Conservation (phyloP, 768 basidiomycete species). For the Podaxis mareebaensis region DNA sequence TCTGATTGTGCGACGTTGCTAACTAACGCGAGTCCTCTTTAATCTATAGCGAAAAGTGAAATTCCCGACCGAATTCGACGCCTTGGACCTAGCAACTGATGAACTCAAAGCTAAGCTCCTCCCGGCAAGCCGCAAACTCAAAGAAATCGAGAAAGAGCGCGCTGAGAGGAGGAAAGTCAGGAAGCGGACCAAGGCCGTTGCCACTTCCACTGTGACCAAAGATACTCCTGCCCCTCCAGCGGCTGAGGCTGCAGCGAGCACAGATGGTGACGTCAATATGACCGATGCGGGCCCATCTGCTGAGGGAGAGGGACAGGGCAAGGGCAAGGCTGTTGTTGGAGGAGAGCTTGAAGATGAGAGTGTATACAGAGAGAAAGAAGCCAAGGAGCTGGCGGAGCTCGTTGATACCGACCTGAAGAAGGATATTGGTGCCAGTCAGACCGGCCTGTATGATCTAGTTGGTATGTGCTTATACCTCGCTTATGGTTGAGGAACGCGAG, state of each 20-base stretch:
- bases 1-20: background rate
- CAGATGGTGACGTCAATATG: conserved; percentile 16
- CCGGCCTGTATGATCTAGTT: conserved; percentile 88
- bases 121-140: conserved; percentile 70
- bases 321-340: conserved; percentile 30
- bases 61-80: conserved; percentile 88
- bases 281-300: conserved; percentile 23
- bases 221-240: conserved; percentile 25
- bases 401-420: conserved; percentile 61
- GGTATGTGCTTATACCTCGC: conserved; percentile 52
- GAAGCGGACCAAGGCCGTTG: conserved; percentile 62
- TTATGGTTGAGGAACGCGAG: background rate
- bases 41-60: conserved; percentile 78
- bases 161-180: conserved; percentile 80
- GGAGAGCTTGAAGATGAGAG: conserved; percentile 67
- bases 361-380: conserved; percentile 64
- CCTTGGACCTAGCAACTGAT: conserved; percentile 76
- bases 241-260: conserved; percentile 24
- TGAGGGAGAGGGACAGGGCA: conserved; percentile 25
- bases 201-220: conserved; percentile 26
- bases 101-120: conserved; percentile 72
- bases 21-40: background rate
- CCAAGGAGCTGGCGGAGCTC: conserved; percentile 60
- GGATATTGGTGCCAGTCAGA: conserved; percentile 74
- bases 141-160: conserved; percentile 83